Base-by-base conservation (phyloP, 768 basidiomycete genomes). In the Clitopilus passeckerianus region DNA sequence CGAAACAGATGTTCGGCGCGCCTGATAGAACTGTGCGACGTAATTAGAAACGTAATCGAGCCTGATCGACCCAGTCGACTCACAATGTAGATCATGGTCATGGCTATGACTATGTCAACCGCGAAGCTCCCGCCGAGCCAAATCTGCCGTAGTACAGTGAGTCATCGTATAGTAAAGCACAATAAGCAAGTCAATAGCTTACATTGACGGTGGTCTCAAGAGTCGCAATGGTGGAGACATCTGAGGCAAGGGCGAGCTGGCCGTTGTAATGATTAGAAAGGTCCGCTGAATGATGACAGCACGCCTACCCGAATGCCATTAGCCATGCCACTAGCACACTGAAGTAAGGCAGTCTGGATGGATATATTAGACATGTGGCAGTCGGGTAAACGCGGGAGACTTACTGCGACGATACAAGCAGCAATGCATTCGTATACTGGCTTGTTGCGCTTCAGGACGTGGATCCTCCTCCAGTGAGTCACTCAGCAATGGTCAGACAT, bases 101-200 rank as follows among this genome's bases (percentile, higher is more conserved):
- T 63, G n/a, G 67, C 65, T 35, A 71, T 67, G 35, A 70, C 57
- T 18, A 70, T 62, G 57, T 71, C 70, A 9, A 64, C 61, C 15
- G 61, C 65, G 57, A 69, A 67, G 53, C 68, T 69, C 5, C 63
- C 62, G 7, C 62, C 57, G 4, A 71, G 62, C 70, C 70, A 71
- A 33, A 69, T 53, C 67, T 69, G 35, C 3, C 27, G 9, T 27
- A 10, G 46, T 53, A 5, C 43, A 24, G 44, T 56, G 56, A 23
- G 41, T 27, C 14, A 23, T 54, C 16, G 18, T 12, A 54, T 54
- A 2, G 24, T 9, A 18, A 54, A 58, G 63, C 46, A 52, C 5
- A 12, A 12, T n/a, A 50, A 10, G 18, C 15, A 18, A 33, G 34
- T 10, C 4, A 23, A 35, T 34, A 15, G 22, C 22, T 24, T 43